phyloP scores from a whole-genome alignment of 257 asterid species.

The Phtheirospermum japonicum region DNA sequence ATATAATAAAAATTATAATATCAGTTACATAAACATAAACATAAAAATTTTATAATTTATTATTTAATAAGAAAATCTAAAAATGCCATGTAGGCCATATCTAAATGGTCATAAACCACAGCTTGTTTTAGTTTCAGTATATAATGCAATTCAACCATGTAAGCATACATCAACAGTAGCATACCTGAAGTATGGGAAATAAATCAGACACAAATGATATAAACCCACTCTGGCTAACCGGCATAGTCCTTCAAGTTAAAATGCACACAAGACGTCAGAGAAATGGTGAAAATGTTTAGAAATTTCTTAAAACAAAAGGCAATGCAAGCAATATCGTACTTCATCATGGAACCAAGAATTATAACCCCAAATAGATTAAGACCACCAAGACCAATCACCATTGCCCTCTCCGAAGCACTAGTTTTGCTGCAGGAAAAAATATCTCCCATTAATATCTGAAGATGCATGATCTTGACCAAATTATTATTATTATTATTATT shows the following conservation, averaged over 20 bases:
- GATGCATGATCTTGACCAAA: conserved; percentile 11
- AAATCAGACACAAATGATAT: conserved; percentile 73
- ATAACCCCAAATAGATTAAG: conserved; percentile 85
- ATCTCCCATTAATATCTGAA: conserved; percentile 26
- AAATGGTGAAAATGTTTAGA: conserved; percentile 12
- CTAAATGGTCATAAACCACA: too few relatives aligned
- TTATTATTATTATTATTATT: not conserved
- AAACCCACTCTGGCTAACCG: conserved; percentile 57
- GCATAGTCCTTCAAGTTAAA: conserved; percentile 64
- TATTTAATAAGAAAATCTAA: too few relatives aligned
- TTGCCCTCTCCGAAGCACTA: conserved; percentile 74
- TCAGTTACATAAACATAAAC: too few relatives aligned
- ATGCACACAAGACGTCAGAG: conserved; percentile 35
- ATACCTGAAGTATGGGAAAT: conserved; percentile 92
- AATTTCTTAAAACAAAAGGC: conserved; percentile 14
- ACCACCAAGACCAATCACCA: conserved; percentile 95
- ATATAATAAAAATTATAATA: too few relatives aligned
- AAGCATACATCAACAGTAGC: conserved; percentile 5
- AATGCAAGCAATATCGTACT: conserved; percentile 50
- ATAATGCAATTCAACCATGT: not conserved
- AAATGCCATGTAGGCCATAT: too few relatives aligned
- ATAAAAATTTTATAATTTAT: too few relatives aligned
- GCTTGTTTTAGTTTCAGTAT: conserved; percentile 5
- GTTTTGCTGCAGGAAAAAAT: conserved; percentile 61
- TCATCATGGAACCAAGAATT: conserved; percentile 85